Evolutionary conservation across 2,329 filamentous ascomycete species (phyloP).

Genomic region (Fusarium chlamydosporum): DNA sequence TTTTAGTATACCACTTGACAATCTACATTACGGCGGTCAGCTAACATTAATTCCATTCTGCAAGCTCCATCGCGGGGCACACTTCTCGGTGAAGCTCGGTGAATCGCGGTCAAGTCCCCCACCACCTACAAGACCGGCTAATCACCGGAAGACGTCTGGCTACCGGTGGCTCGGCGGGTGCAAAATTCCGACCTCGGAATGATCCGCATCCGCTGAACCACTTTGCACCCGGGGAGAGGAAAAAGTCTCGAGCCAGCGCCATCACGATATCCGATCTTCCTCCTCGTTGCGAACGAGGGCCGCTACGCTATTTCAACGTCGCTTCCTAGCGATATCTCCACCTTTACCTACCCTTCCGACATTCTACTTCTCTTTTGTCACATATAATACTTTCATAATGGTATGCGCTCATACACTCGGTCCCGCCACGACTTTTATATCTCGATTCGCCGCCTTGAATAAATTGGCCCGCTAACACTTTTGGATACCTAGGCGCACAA

Average conservation of each 20-base stretch:
- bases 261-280: constrained; percentile 45
- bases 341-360: constrained; percentile 6
- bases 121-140: constrained; percentile 29
- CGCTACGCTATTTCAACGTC: constrained; percentile 40
- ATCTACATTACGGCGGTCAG: constrained; percentile 4
- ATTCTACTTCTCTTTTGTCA: constrained; percentile 5
- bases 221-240: constrained; percentile 45
- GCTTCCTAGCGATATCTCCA: constrained; percentile 38
- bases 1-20: neutral
- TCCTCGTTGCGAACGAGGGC: constrained; percentile 49
- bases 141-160: constrained; percentile 44
- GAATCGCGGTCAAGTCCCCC: constrained; percentile 4
- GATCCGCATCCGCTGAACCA: constrained; percentile 38
- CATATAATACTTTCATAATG: constrained; percentile 47
- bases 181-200: constrained; percentile 53
- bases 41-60: neutral
- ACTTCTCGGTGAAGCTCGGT: constrained; percentile 28
- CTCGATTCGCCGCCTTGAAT: constrained; percentile 32
- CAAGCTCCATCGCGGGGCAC: constrained; percentile 18
- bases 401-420: constrained; percentile 43
- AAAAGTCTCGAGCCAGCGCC: constrained; percentile 48
- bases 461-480: constrained; percentile 39
- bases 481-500: constrained; percentile 80
- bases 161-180: constrained; percentile 47
- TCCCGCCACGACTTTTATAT: constrained; percentile 26